Conservation (phyloP, 306 rosid genomes). For the Hippophae tibetana region DNA sequence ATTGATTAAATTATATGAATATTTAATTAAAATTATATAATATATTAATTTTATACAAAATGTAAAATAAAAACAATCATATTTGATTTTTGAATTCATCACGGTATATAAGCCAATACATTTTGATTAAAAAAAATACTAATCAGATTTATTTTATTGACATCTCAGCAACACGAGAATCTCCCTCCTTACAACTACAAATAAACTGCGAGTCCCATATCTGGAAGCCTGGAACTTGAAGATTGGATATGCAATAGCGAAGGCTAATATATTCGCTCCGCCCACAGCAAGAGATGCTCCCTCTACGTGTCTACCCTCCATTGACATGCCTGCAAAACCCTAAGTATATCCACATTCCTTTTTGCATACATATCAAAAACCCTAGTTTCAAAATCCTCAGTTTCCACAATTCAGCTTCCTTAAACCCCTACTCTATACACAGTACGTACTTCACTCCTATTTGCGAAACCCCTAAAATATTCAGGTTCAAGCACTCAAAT, state of each 20-base stretch:
- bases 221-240: neutral
- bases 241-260: neutral
- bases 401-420: slow-evolving; percentile 7
- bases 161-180: neutral
- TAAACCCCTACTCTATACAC: neutral
- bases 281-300: slow-evolving; percentile 37
- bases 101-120: no score
- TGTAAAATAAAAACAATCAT: no score
- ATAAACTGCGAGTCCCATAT: neutral
- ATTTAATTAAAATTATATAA: no score
- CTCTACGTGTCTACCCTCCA: slow-evolving; percentile 36
- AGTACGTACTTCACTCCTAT: slow-evolving; percentile 7
- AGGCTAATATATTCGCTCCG: neutral
- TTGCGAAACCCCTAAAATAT: slow-evolving; percentile 12
- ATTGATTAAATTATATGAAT: no score
- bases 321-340: slow-evolving; percentile 39
- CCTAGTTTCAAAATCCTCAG: slow-evolving; percentile 17
- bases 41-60: no score
- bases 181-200: neutral
- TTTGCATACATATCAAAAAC: slow-evolving; percentile 25
- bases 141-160: no score
- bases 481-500: slow-evolving; percentile 10
- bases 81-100: no score
- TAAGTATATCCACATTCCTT: slow-evolving; percentile 19
- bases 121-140: no score